Evolutionary conservation across 805 yeast species (phyloP), one percentile per base, ranked within the genome.

Genomic region (Yamadazyma sp.): DNA sequence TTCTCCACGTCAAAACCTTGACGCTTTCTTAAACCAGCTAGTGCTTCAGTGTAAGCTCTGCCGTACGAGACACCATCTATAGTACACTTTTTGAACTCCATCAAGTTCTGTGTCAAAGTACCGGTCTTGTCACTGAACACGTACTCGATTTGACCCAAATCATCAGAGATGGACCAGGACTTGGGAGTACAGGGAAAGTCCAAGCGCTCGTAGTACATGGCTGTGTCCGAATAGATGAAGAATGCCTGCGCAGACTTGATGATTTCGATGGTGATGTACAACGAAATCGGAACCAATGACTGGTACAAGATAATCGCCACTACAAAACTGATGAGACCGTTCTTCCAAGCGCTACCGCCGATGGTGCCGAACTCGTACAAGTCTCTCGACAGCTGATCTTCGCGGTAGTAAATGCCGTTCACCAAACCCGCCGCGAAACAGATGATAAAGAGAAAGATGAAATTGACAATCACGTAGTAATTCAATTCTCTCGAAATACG

Each of bases 101-200:
- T 85, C 18, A 84, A 77, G 54, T 84, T 84, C 55, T 84, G 93
- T 1, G 95, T 84, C 50, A 84, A 62, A 1, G 95, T 84, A 44
- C 95, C 95, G 0, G 95, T 84, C 55, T 84, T 84, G 62, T 84
- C 95, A 61, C 88, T 80, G 58, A 85, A 85, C 33, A 85, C 78
- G 54, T 85, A 85, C 55, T 85, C 95, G 47, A 85, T 81, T 58
- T 85, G 95, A 21, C 95, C 95, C 50, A 85, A 65, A 60, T 85
- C 95, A 67, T 85, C 95, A 3, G 90, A 82, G 29, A 85, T 84
- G 53, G 78, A 82, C 95, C 95, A 85, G 0, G 90, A 73, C 53
- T 84, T 84, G 11, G 95, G 93, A 8, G 84, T 79, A 57, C 95
- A 85, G 3, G 93, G 91, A 50, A 78, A 84, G 57, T 85, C 91